Evolutionary conservation across 2,329 filamentous ascomycete genomes (phyloP).

Genomic region (Hymenoscyphus fructigenus): DNA sequence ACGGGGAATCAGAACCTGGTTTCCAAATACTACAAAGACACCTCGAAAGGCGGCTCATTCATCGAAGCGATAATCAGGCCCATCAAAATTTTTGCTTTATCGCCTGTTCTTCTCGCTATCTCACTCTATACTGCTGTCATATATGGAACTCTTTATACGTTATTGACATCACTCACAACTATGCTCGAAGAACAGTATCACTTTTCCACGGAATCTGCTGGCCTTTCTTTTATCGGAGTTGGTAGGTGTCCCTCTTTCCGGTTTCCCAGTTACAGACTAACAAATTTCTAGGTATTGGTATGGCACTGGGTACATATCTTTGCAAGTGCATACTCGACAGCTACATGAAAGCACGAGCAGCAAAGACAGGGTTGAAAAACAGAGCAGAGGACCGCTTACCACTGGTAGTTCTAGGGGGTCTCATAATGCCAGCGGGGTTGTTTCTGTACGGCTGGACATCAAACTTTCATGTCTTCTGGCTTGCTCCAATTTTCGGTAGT

Average conservation of each 20-base stretch:
- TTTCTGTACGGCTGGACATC: slow-evolving; percentile 62
- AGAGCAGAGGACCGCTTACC: neutral
- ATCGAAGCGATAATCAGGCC: neutral
- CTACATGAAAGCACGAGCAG: slow-evolving; percentile 5
- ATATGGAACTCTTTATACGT: neutral
- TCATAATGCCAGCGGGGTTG: slow-evolving; percentile 52
- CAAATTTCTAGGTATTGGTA: neutral
- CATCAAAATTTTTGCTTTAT: neutral
- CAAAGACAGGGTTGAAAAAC: neutral
- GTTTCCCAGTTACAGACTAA: neutral
- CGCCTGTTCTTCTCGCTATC: neutral
- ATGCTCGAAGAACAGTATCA: neutral
- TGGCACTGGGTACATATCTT: neutral
- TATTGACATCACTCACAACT: neutral
- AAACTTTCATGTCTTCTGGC: slow-evolving; percentile 55
- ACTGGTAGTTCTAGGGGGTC: neutral
- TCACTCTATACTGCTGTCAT: neutral
- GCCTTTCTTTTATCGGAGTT: slow-evolving; percentile 2
- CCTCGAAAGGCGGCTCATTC: neutral
- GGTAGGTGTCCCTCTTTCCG: neutral
- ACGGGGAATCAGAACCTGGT: neutral
- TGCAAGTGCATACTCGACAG: neutral
- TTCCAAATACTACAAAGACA: neutral
- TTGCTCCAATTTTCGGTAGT: slow-evolving; percentile 54
- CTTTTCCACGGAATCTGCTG: neutral